Conservation (phyloP, 495 filamentous ascomycete genomes). For the Evernia prunastri region DNA sequence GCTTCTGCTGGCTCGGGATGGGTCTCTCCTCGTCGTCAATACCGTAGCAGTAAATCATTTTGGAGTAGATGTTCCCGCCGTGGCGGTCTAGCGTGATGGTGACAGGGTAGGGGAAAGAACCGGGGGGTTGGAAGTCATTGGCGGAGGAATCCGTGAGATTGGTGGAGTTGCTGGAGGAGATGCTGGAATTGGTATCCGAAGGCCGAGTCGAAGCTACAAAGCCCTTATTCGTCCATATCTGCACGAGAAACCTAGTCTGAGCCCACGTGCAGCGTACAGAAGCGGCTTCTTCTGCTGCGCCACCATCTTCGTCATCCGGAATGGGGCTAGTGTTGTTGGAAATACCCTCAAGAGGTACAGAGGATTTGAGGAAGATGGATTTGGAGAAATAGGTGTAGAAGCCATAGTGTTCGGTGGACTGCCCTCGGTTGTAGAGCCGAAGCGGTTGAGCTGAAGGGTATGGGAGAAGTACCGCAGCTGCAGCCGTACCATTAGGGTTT, state of each 20-base stretch:
- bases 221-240: slow-evolving; percentile 74
- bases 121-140: slow-evolving; percentile 53
- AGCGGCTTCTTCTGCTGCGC: slow-evolving; percentile 53
- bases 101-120: slow-evolving; percentile 79
- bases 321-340: slow-evolving; percentile 27
- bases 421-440: slow-evolving; percentile 75
- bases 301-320: slow-evolving; percentile 58
- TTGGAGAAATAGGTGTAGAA: slow-evolving; percentile 92
- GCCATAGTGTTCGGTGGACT: slow-evolving; percentile 78
- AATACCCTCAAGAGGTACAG: slow-evolving; percentile 35
- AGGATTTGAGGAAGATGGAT: slow-evolving; percentile 67
- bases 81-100: slow-evolving; percentile 77
- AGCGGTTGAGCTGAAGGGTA: slow-evolving; percentile 69
- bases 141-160: slow-evolving; percentile 40
- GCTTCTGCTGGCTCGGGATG: slow-evolving; percentile 42
- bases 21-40: slow-evolving; percentile 50
- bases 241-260: slow-evolving; percentile 77
- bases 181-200: slow-evolving; percentile 13
- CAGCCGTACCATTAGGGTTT: slow-evolving; percentile 61
- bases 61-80: slow-evolving; percentile 55
- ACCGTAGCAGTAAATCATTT: slow-evolving; percentile 65
- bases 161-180: slow-evolving; percentile 16
- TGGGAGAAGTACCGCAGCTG: slow-evolving; percentile 60
- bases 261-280: slow-evolving; percentile 69
- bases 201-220: slow-evolving; percentile 38